A percentile compares a stretch with the other conserved stretches of the same genome.
Evolutionary conservation across 352 stramenopile genomes (phyloP).

Genomic region (Globisporangium okanoganense): DNA sequence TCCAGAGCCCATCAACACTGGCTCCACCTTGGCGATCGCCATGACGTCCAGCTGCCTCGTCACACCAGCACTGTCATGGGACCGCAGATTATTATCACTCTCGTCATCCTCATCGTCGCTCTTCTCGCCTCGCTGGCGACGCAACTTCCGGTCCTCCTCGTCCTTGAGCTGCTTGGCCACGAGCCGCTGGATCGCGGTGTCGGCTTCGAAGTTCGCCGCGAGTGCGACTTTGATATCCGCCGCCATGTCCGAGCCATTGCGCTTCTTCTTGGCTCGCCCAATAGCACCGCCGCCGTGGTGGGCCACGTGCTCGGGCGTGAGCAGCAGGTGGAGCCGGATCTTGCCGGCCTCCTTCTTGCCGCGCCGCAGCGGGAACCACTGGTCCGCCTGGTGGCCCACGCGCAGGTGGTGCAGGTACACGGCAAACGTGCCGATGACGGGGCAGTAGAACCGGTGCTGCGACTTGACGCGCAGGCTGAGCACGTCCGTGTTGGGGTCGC

Average conservation of each 20-base stretch:
- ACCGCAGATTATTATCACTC: neutral
- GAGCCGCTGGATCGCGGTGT: constrained; percentile 58
- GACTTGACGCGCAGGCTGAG: constrained; percentile 74
- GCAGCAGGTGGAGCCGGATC: constrained; percentile 56
- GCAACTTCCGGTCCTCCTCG: constrained; percentile 23
- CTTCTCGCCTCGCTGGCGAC: constrained; percentile 13
- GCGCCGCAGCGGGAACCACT: constrained; percentile 57
- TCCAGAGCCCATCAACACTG: neutral
- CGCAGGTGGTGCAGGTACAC: constrained; percentile 48
- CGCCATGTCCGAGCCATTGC: constrained; percentile 30
- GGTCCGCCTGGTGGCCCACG: constrained; percentile 37
- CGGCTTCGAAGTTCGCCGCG: constrained; percentile 51
- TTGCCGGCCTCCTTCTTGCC: constrained; percentile 33
- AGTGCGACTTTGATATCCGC: constrained; percentile 36
- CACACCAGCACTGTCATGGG: neutral
- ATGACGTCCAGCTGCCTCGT: constrained; percentile 1
- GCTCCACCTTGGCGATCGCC: constrained; percentile 1
- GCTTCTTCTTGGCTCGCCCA: constrained; percentile 12
- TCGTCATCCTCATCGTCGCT: constrained; percentile 3
- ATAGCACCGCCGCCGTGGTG: constrained; percentile 16
- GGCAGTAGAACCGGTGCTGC: constrained; percentile 59
- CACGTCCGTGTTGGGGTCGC: constrained; percentile 43
- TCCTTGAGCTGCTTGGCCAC: constrained; percentile 35
- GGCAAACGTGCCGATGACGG: constrained; percentile 52
- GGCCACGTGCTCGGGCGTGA: constrained; percentile 43